Evolutionary conservation across 108 stramenopile genomes (phyloP).

Genomic region (Discostella pseudostelligera): DNA sequence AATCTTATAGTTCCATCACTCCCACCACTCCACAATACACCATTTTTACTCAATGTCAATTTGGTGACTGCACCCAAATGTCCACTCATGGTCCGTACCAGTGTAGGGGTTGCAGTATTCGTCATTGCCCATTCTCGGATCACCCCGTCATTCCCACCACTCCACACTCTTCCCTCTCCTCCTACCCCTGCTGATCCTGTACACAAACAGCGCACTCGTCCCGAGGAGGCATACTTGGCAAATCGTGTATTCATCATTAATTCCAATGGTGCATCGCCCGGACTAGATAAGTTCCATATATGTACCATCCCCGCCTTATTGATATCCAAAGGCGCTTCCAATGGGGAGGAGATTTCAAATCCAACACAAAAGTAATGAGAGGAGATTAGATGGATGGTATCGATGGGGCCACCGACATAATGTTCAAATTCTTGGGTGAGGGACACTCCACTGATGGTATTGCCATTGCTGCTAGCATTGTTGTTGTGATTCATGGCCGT

Average conservation of each 20-base stretch:
- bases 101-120: no score
- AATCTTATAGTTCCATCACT: slow-evolving; percentile 80
- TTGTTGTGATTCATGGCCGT: no score
- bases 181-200: no score
- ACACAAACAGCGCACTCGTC: slow-evolving; percentile 46
- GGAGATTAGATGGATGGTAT: slow-evolving; percentile 55
- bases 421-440: slow-evolving; percentile 80
- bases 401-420: slow-evolving; percentile 73
- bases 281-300: slow-evolving; percentile 74
- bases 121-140: slow-evolving; percentile 85
- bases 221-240: slow-evolving; percentile 72
- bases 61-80: slow-evolving; percentile 81
- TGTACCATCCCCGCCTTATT: slow-evolving; percentile 79
- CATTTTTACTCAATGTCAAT: slow-evolving; percentile 44
- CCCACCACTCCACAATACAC: slow-evolving; percentile 61
- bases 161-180: slow-evolving; percentile 53
- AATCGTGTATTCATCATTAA: slow-evolving; percentile 61
- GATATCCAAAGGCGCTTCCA: slow-evolving; percentile 40
- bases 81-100: slow-evolving; percentile 59
- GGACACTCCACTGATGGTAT: slow-evolving; percentile 14
- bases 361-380: slow-evolving; percentile 74
- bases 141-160: slow-evolving; percentile 65
- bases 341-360: slow-evolving; percentile 59
- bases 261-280: slow-evolving; percentile 77
- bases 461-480: no score